These are phyloP conservation scores for Sarcomyxa edulis DNA, from an alignment of 768 basidiomycete genomes.

Conservation along the genomic window DNA sequence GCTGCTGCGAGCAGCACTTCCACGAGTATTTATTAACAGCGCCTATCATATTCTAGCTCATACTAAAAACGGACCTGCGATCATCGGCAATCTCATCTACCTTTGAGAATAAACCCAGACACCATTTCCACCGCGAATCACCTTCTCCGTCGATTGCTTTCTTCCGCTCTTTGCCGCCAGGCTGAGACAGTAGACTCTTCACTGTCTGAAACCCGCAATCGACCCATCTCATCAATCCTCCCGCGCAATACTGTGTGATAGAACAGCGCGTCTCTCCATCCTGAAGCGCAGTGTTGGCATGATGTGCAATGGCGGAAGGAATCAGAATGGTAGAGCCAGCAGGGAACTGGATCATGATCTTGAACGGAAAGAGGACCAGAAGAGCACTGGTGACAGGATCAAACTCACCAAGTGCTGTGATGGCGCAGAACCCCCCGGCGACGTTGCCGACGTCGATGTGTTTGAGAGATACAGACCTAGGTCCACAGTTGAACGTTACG, in stretches of 20 bases:
- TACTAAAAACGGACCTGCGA: no score
- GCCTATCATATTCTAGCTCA: no score
- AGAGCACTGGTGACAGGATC: slow-evolving; percentile 12
- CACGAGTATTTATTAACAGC: no score
- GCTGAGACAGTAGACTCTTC: background rate
- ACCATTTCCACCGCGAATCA: background rate
- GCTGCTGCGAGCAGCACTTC: no score
- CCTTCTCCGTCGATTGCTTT: background rate
- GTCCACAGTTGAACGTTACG: slow-evolving; percentile 8
- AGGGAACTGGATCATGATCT: slow-evolving; percentile 14
- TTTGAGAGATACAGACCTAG: background rate
- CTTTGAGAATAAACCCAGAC: background rate
- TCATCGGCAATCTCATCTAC: no score
- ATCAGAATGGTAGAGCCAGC: slow-evolving; percentile 15
- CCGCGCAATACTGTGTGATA: slow-evolving; percentile 17
- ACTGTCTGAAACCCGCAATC: slow-evolving; percentile 10
- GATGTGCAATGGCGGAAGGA: slow-evolving; percentile 14
- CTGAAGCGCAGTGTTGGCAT: no score
- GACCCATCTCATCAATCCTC: slow-evolving; percentile 17
- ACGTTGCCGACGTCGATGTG: slow-evolving; percentile 8
- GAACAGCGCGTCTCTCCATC: no score
- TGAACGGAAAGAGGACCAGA: slow-evolving; percentile 13
- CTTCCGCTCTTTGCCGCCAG: background rate
- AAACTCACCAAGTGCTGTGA: slow-evolving; percentile 10
- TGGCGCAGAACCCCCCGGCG: slow-evolving; percentile 8